phyloP scores from a whole-genome alignment of 1,139 yeast species.

The Chernovozyma aurita region DNA sequence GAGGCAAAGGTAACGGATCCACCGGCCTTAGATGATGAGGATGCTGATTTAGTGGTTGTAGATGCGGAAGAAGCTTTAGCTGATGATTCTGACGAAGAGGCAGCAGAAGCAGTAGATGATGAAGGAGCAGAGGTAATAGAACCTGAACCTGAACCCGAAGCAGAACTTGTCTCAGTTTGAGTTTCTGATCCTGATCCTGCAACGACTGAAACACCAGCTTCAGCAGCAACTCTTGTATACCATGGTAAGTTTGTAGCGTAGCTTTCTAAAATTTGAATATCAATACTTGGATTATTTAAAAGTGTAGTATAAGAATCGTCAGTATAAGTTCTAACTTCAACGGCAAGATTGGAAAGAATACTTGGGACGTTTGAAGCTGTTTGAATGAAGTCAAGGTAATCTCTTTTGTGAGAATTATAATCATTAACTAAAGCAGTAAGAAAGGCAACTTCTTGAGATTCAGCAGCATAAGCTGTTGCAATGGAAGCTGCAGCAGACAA shows the following conservation, averaged over 20 bases:
- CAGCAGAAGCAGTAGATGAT: slow-evolving; percentile 6
- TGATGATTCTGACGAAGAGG: slow-evolving; percentile 7
- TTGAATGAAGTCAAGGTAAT: slow-evolving; percentile 27
- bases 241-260: slow-evolving; percentile 43
- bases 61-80: slow-evolving; percentile 9
- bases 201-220: slow-evolving; percentile 11
- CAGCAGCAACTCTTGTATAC: slow-evolving; percentile 31
- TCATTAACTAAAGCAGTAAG: slow-evolving; percentile 40
- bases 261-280: slow-evolving; percentile 23
- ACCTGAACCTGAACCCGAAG: slow-evolving; percentile 7
- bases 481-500: slow-evolving; percentile 11
- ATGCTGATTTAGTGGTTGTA: slow-evolving; percentile 7
- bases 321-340: slow-evolving; percentile 34
- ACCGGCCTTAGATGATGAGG: slow-evolving; percentile 6
- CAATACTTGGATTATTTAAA: slow-evolving; percentile 21
- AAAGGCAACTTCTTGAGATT: slow-evolving; percentile 27
- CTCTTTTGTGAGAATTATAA: slow-evolving; percentile 20
- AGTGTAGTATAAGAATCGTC: slow-evolving; percentile 40
- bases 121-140: slow-evolving; percentile 8
- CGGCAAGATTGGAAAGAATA: slow-evolving; percentile 33
- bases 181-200: slow-evolving; percentile 9
- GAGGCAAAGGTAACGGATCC: slow-evolving; percentile 21
- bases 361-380: slow-evolving; percentile 34
- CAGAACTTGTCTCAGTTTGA: slow-evolving; percentile 9
- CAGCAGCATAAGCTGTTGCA: slow-evolving; percentile 22